A percentile compares a stretch with the other conserved stretches of the same genome.
These are phyloP conservation scores for Citrus sinensis DNA, from an alignment of 345 rosid species.

Conservation along the genomic window DNA sequence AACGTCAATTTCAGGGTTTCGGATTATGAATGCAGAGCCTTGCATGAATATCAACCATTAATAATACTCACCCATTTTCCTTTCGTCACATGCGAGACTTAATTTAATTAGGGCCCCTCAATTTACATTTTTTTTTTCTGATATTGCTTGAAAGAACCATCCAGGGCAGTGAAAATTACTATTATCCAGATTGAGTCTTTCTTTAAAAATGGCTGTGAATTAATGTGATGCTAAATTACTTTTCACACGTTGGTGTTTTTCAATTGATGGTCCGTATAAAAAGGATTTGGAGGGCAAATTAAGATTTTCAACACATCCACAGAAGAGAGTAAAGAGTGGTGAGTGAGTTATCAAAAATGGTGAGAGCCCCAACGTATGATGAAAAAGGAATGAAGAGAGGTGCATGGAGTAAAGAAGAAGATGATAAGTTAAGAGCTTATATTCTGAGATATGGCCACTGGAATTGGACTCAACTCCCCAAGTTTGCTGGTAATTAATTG, in stretches of 20 bases:
- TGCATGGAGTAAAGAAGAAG: slow-evolving; percentile 44
- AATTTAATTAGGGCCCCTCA: neutral
- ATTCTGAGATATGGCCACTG: slow-evolving; percentile 25
- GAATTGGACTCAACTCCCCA: slow-evolving; percentile 40
- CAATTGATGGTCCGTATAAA: neutral
- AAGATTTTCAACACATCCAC: neutral
- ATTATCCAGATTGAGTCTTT: neutral
- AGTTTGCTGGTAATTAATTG: slow-evolving; percentile 25
- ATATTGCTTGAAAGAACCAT: no score
- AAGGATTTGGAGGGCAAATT: no score
- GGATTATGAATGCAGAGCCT: neutral
- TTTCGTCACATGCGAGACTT: neutral
- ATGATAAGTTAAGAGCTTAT: slow-evolving; percentile 27
- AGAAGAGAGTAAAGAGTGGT: neutral
- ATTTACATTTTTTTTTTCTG: no score
- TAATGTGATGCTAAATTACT: neutral
- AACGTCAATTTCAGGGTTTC: no score
- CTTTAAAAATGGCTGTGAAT: neutral
- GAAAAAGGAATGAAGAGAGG: slow-evolving; percentile 39
- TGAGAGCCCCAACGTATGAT: slow-evolving; percentile 29
- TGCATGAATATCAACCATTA: neutral
- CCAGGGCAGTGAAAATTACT: no score
- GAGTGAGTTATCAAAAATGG: slow-evolving; percentile 24
- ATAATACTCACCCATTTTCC: neutral
- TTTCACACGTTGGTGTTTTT: neutral